phyloP scores from a whole-genome alignment of 129 eudicot genomes.

The Sambucus nigra region DNA sequence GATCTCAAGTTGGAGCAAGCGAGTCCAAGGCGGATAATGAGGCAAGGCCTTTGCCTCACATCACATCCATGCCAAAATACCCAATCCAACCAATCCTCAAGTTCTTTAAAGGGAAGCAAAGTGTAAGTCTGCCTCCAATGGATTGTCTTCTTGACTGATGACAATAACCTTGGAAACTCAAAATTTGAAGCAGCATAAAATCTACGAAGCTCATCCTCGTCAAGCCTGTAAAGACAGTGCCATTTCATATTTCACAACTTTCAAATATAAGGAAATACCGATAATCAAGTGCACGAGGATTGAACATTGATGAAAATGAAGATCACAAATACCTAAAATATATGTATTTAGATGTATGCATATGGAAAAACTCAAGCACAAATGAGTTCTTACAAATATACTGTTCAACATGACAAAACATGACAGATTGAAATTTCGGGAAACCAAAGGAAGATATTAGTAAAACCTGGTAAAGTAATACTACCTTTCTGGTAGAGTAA shows the following conservation, averaged over 20 bases:
- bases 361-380: neutral
- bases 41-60: slow-evolving; percentile 40
- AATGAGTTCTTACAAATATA: neutral
- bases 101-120: slow-evolving; percentile 53
- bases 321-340: too few relatives aligned
- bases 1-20: slow-evolving; percentile 39
- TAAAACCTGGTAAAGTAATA: neutral
- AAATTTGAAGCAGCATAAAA: slow-evolving; percentile 51
- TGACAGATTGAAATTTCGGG: neutral
- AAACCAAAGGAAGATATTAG: neutral
- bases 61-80: slow-evolving; percentile 78
- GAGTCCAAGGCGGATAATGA: slow-evolving; percentile 46
- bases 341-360: neutral
- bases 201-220: slow-evolving; percentile 51
- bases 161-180: slow-evolving; percentile 37
- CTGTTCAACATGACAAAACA: slow-evolving; percentile 1
- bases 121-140: slow-evolving; percentile 58
- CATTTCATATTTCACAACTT: neutral
- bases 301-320: neutral
- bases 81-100: slow-evolving; percentile 46
- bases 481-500: slow-evolving; percentile 64
- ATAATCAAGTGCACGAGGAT: neutral
- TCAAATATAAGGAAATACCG: neutral
- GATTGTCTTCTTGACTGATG: slow-evolving; percentile 56
- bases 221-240: slow-evolving; percentile 36